phyloP scores from a whole-genome alignment of 225 moss, liverwort and hornwort genomes.

The Pseudisothecium myosuroides region DNA sequence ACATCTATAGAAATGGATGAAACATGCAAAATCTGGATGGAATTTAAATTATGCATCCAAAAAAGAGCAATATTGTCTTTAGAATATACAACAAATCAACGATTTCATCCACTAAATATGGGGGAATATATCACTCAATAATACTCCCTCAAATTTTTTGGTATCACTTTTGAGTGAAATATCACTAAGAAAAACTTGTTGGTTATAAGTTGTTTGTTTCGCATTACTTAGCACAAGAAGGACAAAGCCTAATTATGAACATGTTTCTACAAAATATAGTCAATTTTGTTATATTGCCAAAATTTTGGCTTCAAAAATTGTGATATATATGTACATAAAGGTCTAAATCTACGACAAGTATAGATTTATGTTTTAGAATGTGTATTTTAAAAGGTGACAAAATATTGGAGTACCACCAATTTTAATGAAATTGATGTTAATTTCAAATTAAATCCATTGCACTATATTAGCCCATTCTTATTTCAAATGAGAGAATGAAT shows the following conservation, averaged over 20 bases:
- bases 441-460: neutral
- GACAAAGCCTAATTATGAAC: rapidly evolving
- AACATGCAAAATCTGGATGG: neutral
- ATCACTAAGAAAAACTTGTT: rapidly evolving
- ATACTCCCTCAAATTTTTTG: neutral
- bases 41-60: neutral
- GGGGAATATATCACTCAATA: rapidly evolving
- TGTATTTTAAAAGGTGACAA: neutral
- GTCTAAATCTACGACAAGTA: neutral
- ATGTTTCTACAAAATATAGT: neutral
- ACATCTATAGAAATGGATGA: neutral
- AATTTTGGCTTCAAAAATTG: neutral
- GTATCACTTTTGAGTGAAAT: neutral
- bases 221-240: neutral
- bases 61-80: neutral
- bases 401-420: neutral
- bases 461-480: rapidly evolving
- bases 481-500: neutral
- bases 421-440: neutral
- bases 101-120: neutral
- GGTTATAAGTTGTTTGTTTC: neutral
- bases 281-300: neutral
- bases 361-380: neutral
- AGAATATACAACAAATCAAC: neutral
- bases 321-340: neutral